These are phyloP conservation scores for Rhytidhysteron rufulum DNA, from an alignment of 2,329 filamentous ascomycete species.

Conservation along the genomic window DNA sequence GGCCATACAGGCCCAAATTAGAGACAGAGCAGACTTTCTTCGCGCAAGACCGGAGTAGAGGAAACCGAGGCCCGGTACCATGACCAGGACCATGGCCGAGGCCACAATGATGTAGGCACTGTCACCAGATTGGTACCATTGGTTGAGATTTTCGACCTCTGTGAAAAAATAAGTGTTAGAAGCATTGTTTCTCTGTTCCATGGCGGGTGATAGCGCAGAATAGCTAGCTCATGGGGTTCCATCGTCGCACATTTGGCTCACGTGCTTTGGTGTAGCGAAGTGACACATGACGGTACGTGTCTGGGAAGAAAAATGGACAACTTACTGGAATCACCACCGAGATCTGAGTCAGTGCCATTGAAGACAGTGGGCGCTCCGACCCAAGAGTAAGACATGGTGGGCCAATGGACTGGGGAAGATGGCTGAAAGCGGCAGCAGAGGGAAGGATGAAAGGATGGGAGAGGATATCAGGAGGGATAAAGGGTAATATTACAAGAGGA, in stretches of 20 bases:
- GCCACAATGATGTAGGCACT: conserved; percentile 89
- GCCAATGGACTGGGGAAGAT: conserved; percentile 2
- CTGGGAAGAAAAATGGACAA: conserved; percentile 20
- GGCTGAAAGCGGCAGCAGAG: too few relatives aligned
- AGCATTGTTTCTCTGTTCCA: too few relatives aligned
- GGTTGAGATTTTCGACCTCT: conserved; percentile 87
- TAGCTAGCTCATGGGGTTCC: too few relatives aligned
- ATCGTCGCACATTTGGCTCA: too few relatives aligned
- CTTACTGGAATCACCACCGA: conserved; percentile 77
- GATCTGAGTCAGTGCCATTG: conserved; percentile 55
- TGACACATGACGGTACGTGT: too few relatives aligned
- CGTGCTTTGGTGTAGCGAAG: too few relatives aligned
- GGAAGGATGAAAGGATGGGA: conserved; percentile 5
- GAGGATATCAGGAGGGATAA: conserved; percentile 7
- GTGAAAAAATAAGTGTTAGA: conserved; percentile 10
- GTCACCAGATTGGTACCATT: conserved; percentile 91
- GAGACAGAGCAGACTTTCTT: conserved; percentile 91
- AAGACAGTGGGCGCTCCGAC: conserved; percentile 42
- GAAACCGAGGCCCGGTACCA: conserved; percentile 95
- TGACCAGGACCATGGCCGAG: conserved; percentile 90
- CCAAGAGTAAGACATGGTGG: conserved; percentile 48
- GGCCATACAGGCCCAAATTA: conserved; percentile 97
- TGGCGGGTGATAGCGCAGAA: too few relatives aligned
- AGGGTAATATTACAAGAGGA: neutral
- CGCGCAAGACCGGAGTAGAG: conserved; percentile 97